Evolutionary conservation across 139 green algal species (phyloP).

Genomic region (Volvox africanus): DNA sequence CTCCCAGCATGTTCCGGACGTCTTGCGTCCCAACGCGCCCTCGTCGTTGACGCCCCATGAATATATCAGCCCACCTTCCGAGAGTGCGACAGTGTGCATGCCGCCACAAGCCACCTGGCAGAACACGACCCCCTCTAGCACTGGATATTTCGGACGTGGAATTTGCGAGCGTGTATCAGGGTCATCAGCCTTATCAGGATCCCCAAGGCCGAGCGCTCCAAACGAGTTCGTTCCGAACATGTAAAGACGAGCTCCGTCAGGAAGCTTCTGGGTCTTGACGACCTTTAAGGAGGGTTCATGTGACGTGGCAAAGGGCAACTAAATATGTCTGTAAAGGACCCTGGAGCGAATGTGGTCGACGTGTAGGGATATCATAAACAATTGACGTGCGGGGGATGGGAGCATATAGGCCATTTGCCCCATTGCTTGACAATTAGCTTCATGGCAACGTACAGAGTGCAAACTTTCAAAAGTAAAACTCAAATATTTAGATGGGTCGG

Average conservation of each 20-base stretch:
- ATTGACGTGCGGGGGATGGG: too few species aligned
- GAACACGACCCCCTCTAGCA: conserved; percentile 46
- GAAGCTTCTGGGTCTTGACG: background rate
- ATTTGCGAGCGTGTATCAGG: conserved; percentile 34
- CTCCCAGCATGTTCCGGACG: conserved; percentile 51
- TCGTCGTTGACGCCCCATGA: conserved; percentile 95
- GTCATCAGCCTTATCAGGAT: conserved; percentile 44
- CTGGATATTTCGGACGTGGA: conserved; percentile 29
- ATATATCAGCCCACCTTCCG: conserved; percentile 71
- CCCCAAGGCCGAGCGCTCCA: conserved; percentile 66
- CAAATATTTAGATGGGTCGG: too few species aligned
- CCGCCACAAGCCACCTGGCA: conserved; percentile 82
- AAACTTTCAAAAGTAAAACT: too few species aligned
- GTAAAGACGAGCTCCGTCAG: conserved; percentile 47
- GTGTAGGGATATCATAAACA: too few species aligned
- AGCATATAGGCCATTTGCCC: too few species aligned
- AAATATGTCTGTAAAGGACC: too few species aligned
- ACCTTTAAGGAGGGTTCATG: background rate
- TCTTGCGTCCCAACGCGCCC: conserved; percentile 84
- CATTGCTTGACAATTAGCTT: too few species aligned
- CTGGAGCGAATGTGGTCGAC: too few species aligned
- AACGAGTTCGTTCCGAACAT: conserved; percentile 67
- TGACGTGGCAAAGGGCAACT: too few species aligned
- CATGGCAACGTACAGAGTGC: too few species aligned
- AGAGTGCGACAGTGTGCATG: conserved; percentile 91